phyloP scores from a whole-genome alignment of 192 early-diverging fungal genomes.

The Mortierella claussenii region DNA sequence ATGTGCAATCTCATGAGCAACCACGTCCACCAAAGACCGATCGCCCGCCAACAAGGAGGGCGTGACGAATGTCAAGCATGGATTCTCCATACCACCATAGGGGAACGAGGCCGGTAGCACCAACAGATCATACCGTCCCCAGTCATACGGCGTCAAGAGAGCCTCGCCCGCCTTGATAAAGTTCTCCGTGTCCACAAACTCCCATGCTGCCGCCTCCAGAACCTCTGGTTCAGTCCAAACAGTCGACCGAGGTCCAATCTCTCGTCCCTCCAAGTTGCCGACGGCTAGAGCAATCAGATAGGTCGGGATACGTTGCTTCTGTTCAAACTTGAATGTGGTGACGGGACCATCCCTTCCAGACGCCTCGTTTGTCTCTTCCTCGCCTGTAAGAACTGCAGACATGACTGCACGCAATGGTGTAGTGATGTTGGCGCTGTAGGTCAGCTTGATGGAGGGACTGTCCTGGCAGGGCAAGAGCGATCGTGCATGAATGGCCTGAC shows the following conservation, averaged over 20 bases:
- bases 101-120: slow-evolving; percentile 88
- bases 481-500: slow-evolving; percentile 96
- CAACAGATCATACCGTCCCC: slow-evolving; percentile 96
- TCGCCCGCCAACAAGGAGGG: slow-evolving; percentile 96
- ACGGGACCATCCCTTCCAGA: not conserved
- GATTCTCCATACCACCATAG: slow-evolving; percentile 94
- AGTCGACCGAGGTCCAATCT: slow-evolving; percentile 90
- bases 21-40: slow-evolving; percentile 91
- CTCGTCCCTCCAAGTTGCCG: slow-evolving; percentile 82
- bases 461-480: slow-evolving; percentile 93
- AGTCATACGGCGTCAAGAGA: slow-evolving; percentile 90
- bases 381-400: slow-evolving; percentile 82
- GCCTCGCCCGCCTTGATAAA: slow-evolving; percentile 74
- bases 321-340: slow-evolving; percentile 82
- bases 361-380: slow-evolving; percentile 54
- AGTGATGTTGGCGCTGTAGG: slow-evolving; percentile 82
- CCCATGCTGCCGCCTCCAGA: slow-evolving; percentile 91
- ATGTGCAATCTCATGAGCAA: slow-evolving; percentile 94
- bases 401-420: slow-evolving; percentile 82
- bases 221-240: slow-evolving; percentile 96
- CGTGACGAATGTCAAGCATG: slow-evolving; percentile 97
- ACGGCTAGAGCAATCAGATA: slow-evolving; percentile 96
- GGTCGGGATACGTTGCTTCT: slow-evolving; percentile 90
- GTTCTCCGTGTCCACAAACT: slow-evolving; percentile 84
- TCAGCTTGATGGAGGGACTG: slow-evolving; percentile 85